Conservation (phyloP, 1,284 basidiomycete genomes). For the Ustilago lituana region DNA sequence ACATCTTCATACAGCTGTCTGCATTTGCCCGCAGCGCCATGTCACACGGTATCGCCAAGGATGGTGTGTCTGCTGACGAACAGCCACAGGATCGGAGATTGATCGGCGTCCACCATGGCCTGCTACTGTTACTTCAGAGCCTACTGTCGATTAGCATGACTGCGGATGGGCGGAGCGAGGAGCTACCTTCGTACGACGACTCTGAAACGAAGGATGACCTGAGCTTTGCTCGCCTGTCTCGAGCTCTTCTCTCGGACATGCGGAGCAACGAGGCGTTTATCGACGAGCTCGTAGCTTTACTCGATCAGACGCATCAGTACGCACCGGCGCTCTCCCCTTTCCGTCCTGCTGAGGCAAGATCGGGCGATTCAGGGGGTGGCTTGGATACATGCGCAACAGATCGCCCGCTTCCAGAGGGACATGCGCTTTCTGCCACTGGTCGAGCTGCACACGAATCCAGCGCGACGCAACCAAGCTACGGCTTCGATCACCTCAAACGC, state of each 20-base stretch:
- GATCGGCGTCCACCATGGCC: slow-evolving; percentile 38
- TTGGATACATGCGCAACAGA: neutral
- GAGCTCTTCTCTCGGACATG: slow-evolving; percentile 14
- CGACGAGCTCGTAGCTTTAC: slow-evolving; percentile 32
- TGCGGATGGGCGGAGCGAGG: slow-evolving; percentile 33
- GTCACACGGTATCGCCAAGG: slow-evolving; percentile 24
- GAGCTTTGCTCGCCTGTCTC: slow-evolving; percentile 7
- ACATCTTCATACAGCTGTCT: slow-evolving; percentile 25
- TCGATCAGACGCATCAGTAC: slow-evolving; percentile 42
- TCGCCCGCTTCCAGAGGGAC: slow-evolving; percentile 35
- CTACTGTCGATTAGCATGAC: slow-evolving; percentile 43
- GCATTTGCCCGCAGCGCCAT: slow-evolving; percentile 39
- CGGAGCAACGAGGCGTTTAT: slow-evolving; percentile 11
- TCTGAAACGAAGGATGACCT: neutral
- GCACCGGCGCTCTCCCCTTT: slow-evolving; percentile 55
- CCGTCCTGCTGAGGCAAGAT: slow-evolving; percentile 9
- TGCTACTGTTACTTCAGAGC: slow-evolving; percentile 46
- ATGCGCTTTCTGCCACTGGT: slow-evolving; percentile 49
- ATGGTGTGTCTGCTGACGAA: slow-evolving; percentile 14
- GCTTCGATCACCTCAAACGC: slow-evolving; percentile 55
- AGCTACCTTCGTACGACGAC: neutral
- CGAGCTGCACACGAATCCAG: slow-evolving; percentile 14
- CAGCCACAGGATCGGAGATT: slow-evolving; percentile 38
- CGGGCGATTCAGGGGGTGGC: neutral
- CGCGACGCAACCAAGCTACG: slow-evolving; percentile 18